Evolutionary conservation across 202 grass and related monocot genomes (phyloP).

Genomic region (Elaeis oleifera): DNA sequence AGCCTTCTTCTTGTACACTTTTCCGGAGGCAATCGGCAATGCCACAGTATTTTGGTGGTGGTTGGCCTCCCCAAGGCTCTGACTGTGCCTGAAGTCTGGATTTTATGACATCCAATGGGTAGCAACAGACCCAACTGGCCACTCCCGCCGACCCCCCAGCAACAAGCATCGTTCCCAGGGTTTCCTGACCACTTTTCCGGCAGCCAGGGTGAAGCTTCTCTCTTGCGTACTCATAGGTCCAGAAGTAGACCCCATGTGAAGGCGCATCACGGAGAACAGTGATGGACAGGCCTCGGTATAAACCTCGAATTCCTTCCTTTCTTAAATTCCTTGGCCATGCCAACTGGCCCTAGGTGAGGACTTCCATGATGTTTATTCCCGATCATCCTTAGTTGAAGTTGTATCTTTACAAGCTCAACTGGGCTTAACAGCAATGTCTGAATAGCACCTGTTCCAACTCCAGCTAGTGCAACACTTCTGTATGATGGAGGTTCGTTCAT

Average conservation of each 20-base stretch:
- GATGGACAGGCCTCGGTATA: slow-evolving; percentile 69
- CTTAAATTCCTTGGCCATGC: slow-evolving; percentile 43
- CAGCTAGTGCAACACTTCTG: slow-evolving; percentile 58
- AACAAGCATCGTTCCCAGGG: slow-evolving; percentile 67
- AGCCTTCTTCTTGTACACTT: slow-evolving; percentile 72
- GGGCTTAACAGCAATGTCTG: slow-evolving; percentile 79
- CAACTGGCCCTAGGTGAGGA: slow-evolving; percentile 37
- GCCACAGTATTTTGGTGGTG: slow-evolving; percentile 52
- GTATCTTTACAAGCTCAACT: slow-evolving; percentile 83
- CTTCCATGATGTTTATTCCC: slow-evolving; percentile 6
- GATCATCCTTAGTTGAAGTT: slow-evolving; percentile 47
- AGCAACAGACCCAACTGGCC: slow-evolving; percentile 88
- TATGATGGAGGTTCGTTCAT: slow-evolving; percentile 51
- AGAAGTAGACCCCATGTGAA: slow-evolving; percentile 91
- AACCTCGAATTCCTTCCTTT: slow-evolving; percentile 50
- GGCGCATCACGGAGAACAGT: slow-evolving; percentile 85
- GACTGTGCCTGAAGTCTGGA: slow-evolving; percentile 82
- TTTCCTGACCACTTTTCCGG: slow-evolving; percentile 41
- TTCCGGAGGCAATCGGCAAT: slow-evolving; percentile 69
- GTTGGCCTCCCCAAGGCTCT: slow-evolving; percentile 1
- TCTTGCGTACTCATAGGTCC: slow-evolving; percentile 67
- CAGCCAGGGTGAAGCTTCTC: slow-evolving; percentile 79
- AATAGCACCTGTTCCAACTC: slow-evolving; percentile 59
- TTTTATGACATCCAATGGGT: slow-evolving; percentile 95
- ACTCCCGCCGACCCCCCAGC: slow-evolving; percentile 82